Evolutionary conservation across 2,329 filamentous ascomycete genomes (phyloP).

Genomic region (Aureobasidium zeae): DNA sequence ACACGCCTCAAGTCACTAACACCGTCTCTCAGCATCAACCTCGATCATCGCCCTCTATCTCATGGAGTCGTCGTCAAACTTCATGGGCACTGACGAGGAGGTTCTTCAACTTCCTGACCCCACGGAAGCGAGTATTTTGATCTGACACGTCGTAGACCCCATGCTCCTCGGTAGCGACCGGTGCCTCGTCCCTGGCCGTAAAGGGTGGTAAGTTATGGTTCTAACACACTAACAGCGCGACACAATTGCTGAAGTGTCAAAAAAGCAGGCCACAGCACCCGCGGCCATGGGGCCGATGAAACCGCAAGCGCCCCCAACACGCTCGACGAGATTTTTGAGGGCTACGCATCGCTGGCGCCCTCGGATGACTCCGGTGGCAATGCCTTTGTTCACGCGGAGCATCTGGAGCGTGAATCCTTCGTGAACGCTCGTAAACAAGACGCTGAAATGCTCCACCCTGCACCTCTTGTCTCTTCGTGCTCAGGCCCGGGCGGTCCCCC

Average conservation of each 20-base stretch:
- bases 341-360: conserved; percentile 1
- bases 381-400: conserved; percentile 3
- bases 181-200: background rate
- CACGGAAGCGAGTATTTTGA: too few species aligned
- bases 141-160: background rate
- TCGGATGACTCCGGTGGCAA: background rate
- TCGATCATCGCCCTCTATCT: conserved; percentile 10
- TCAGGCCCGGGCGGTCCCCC: background rate
- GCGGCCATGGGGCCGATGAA: too few species aligned
- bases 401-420: conserved; percentile 1
- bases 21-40: background rate
- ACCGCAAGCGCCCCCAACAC: background rate
- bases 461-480: background rate
- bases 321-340: conserved; percentile 1
- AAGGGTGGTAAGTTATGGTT: too few species aligned
- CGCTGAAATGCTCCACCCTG: background rate
- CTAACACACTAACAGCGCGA: background rate
- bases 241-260: too few species aligned
- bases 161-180: background rate
- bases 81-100: too few species aligned
- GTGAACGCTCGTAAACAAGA: background rate
- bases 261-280: too few species aligned
- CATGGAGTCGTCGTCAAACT: background rate
- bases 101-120: conserved; percentile 8
- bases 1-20: too few species aligned